Base-by-base conservation (phyloP, 2,329 filamentous ascomycete genomes). In the Aspergillus neotritici region DNA sequence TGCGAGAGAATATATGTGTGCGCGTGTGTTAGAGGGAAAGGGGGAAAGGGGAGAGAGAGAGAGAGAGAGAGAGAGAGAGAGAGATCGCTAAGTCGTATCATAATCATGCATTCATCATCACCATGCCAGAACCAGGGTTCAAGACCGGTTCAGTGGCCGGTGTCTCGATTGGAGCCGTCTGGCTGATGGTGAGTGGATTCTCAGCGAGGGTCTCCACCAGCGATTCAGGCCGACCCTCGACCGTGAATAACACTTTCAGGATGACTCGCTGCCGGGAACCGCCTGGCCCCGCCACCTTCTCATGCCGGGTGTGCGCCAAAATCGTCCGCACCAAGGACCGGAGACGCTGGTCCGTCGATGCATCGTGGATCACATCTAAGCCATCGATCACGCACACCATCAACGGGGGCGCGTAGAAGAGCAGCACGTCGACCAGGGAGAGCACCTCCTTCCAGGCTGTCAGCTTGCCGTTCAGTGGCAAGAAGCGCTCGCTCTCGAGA, bases 191-290 rank as follows among this genome's bases (percentile, higher is more conserved):
- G 12, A 59, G 55, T 28, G 60, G 54, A 37, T 62, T 61, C 42
- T 65, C 61, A 4, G 61, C 58, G 47, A 64, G 51, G 4, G 56
- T 62, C 41, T 65, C 63, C 15, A 59, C 51, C 15, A 66, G 49
- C 14, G 57, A 56, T 36, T 51, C 58, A 4, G 58, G 58, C 34
- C 54, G 56, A 29, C 62, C 62, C 3, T 54, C 49, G 10, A 63
- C 61, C 3, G 65, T 66, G 40, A 67, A 65, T 3, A 67, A 53
- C 3, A 64, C 55, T 40, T 67, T 67, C 33, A 67, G 50, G 3
- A 67, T 42, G 5, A 61, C 57, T 9, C 50, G 52, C 6, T 57
- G 54, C n/a, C 47, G 49, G 16, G 55, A 43, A 29, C 37, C 47
- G 13, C 49, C 53, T 6, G 48, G 31, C 31, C 45, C 51, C 3